These are phyloP conservation scores for Trypanosoma lewisi DNA, from an alignment of 208 protist genomes.

Conservation along the genomic window DNA sequence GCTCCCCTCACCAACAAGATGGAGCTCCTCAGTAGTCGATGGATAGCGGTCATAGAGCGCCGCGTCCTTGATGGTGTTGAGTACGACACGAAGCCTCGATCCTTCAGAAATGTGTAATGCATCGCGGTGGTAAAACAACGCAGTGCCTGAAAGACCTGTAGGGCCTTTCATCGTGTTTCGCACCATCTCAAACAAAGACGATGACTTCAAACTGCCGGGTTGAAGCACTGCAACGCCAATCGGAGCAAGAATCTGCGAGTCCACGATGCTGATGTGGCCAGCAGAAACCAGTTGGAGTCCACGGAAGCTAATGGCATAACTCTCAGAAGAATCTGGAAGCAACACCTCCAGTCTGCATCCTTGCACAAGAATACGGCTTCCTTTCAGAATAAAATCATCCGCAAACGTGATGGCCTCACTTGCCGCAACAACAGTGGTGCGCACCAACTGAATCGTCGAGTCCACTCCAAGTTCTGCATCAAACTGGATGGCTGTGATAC, in stretches of 20 bases:
- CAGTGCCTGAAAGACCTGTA: background rate
- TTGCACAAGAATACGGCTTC: conserved; percentile 6
- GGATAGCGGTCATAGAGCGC: background rate
- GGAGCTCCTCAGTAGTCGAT: background rate
- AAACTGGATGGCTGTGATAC: background rate
- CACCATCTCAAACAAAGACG: background rate
- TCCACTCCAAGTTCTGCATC: background rate
- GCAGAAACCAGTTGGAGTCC: background rate
- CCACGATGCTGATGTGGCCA: background rate
- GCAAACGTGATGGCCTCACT: background rate
- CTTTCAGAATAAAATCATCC: background rate
- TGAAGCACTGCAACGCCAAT: background rate
- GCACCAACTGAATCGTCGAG: background rate
- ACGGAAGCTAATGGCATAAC: background rate
- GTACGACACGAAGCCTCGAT: background rate
- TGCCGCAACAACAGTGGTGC: background rate
- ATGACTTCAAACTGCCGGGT: background rate
- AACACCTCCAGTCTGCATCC: background rate
- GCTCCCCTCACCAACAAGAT: background rate
- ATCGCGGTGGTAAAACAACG: background rate
- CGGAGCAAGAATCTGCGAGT: conserved; percentile 4
- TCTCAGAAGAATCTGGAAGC: background rate
- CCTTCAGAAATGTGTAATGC: background rate
- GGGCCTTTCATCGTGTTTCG: background rate
- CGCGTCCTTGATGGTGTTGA: background rate